Evolutionary conservation across 176 grass and related monocot species (phyloP).

Genomic region (Avena insularis): DNA sequence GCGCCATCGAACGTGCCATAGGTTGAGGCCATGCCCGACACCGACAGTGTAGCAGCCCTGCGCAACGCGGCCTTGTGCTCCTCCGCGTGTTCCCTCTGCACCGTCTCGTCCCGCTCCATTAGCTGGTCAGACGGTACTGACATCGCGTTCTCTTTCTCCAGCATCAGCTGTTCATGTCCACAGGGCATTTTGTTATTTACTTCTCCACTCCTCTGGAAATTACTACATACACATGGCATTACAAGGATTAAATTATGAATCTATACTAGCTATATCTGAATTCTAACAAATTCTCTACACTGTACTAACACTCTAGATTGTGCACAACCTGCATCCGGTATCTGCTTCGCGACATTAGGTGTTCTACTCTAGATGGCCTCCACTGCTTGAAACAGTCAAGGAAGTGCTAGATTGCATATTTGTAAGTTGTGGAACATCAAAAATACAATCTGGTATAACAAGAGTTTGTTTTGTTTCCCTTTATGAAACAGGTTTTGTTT

Average conservation of each 20-base stretch:
- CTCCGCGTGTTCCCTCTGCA: constrained; percentile 68
- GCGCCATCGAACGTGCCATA: constrained; percentile 73
- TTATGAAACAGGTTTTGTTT: background rate
- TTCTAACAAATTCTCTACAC: background rate
- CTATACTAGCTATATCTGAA: too few species aligned
- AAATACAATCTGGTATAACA: background rate
- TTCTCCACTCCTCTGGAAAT: too few species aligned
- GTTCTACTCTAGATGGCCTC: constrained; percentile 18
- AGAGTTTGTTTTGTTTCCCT: background rate
- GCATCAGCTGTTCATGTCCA: constrained; percentile 61
- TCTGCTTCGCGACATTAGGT: background rate
- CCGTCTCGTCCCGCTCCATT: constrained; percentile 87
- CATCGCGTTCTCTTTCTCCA: constrained; percentile 63
- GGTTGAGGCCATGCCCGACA: constrained; percentile 57
- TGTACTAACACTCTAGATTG: background rate
- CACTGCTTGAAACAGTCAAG: background rate
- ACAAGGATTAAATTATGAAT: too few species aligned
- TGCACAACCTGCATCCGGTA: background rate
- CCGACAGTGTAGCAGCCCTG: constrained; percentile 70
- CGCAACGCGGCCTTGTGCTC: constrained; percentile 82
- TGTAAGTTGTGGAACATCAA: constrained; percentile 3
- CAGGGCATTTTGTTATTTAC: background rate
- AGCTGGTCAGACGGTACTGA: constrained; percentile 69
- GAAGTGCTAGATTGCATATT: background rate
- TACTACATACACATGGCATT: too few species aligned